These are phyloP conservation scores for Leishmania tarentolae DNA, from an alignment of 208 protist species.

Conservation along the genomic window DNA sequence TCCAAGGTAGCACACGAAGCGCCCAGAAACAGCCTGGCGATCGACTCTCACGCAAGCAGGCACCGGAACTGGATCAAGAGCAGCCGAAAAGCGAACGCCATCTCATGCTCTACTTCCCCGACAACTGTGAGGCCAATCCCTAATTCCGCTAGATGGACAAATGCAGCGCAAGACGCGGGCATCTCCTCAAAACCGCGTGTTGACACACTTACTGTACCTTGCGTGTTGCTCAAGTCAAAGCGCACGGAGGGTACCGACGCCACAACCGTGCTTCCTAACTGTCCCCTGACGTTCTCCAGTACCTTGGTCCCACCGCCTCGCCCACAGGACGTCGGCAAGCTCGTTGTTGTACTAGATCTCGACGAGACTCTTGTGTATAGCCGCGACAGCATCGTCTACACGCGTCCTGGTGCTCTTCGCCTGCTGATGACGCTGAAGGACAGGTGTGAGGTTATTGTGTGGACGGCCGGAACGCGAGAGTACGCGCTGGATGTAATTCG, in stretches of 20 bases:
- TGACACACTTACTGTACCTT: neutral
- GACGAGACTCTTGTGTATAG: conserved; percentile 89
- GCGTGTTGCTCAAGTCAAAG: neutral
- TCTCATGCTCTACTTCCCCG: neutral
- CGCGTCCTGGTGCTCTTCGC: conserved; percentile 57
- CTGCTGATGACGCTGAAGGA: conserved; percentile 68
- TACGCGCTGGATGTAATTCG: conserved; percentile 73
- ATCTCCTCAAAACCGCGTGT: neutral
- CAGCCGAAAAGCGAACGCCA: neutral
- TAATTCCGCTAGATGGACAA: neutral
- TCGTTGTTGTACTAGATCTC: conserved; percentile 87
- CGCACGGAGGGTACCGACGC: neutral
- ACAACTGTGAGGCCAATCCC: neutral
- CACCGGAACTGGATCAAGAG: neutral
- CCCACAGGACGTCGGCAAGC: conserved; percentile 55
- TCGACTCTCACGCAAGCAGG: neutral
- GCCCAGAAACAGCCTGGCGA: neutral
- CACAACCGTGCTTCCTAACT: neutral
- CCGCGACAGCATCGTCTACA: conserved; percentile 55
- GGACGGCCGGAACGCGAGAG: conserved; percentile 82
- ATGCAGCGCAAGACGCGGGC: neutral
- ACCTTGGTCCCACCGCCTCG: conserved; percentile 58
- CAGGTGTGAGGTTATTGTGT: conserved; percentile 80
- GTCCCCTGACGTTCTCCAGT: conserved; percentile 7
- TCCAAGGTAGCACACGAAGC: neutral